These are phyloP conservation scores for Apophysomyces sp. DNA, from an alignment of 371 early-diverging fungal species.

Conservation along the genomic window DNA sequence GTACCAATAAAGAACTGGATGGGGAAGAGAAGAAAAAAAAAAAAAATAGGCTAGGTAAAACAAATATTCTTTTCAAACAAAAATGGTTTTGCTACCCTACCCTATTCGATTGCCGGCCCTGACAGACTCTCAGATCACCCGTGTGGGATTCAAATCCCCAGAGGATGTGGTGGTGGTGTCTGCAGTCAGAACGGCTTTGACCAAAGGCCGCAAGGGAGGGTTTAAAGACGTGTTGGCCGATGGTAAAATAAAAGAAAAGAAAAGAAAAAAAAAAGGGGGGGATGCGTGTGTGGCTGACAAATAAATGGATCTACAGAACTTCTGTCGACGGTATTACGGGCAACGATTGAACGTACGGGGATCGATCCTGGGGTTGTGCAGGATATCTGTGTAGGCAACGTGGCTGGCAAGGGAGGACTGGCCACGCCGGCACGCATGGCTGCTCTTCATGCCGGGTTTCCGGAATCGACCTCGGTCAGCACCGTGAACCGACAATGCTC, in stretches of 20 bases:
- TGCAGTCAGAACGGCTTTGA: conserved; percentile 86
- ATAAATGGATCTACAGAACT: conserved; percentile 54
- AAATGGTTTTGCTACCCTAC: conserved; percentile 10
- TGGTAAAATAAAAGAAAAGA: conserved; percentile 11
- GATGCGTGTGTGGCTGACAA: too few relatives aligned
- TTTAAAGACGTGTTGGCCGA: conserved; percentile 88
- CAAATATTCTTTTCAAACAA: background rate
- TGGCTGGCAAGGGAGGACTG: conserved; percentile 89
- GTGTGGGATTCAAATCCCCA: conserved; percentile 66
- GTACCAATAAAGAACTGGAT: background rate
- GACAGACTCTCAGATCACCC: conserved; percentile 15
- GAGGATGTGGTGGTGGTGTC: conserved; percentile 83
- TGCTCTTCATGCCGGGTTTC: conserved; percentile 91
- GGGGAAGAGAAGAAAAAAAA: background rate
- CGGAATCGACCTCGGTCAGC: conserved; percentile 76
- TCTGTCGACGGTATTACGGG: conserved; percentile 83
- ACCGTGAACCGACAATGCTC: conserved; percentile 98
- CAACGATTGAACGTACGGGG: conserved; percentile 70
- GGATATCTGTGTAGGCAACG: conserved; percentile 95
- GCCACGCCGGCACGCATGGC: conserved; percentile 96
- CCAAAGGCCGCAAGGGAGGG: conserved; percentile 86
- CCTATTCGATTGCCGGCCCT: conserved; percentile 19
- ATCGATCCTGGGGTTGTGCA: conserved; percentile 89
- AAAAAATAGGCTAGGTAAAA: background rate
- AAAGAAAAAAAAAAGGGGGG: background rate